Evolutionary conservation across 352 stramenopile species (phyloP), one percentile per base, ranked within the genome.

Genomic region (Globisporangium splendens): DNA sequence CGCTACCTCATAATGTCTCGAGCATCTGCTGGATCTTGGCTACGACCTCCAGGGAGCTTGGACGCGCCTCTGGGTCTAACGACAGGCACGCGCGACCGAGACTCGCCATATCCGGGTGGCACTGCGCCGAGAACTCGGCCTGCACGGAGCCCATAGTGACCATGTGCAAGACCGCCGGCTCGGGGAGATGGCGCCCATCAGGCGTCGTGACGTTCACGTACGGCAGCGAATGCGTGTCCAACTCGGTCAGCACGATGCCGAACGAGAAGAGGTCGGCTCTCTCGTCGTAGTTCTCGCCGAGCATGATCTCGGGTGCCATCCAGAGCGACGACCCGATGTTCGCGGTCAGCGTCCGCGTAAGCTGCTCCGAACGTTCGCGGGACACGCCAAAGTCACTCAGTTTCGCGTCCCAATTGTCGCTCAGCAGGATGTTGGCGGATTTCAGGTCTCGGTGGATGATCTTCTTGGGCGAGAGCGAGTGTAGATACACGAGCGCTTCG

Each of bases 381-480:
- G 75, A 83, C 3, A 79, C 68, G 5, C 75, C 75, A 72, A 88
- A 86, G 67, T 88, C 78, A 2, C 65, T 82, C 21, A 86, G 39
- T 39, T 88, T 88, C 11, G 73, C 73, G 46, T 73, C 53, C 71
- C 63, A 81, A 43, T 66, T 53, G 43, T 38, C 46, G 51, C 77
- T 54, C 41, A 81, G 51, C 33, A 83, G 39, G 31, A 82, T 72
- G 58, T 82, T 82, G 48, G 66, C 73, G 47, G 73, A 82, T 46
- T 78, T 81, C 33, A 81, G 63, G 22, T 81, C 69, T 11, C 69
- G 69, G 46, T 82, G 73, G 38, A 82, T 38, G 41, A 82, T 61
- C 42, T 72, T 72, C 12, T 62, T 56, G 46, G 68, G 75, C 63
- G 46, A 42, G 49, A 86, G 64, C 35, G 74, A 77, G 58, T 91